These are phyloP conservation scores for Aspergillus tamarii DNA, from an alignment of 2,329 filamentous ascomycete genomes.

Conservation along the genomic window DNA sequence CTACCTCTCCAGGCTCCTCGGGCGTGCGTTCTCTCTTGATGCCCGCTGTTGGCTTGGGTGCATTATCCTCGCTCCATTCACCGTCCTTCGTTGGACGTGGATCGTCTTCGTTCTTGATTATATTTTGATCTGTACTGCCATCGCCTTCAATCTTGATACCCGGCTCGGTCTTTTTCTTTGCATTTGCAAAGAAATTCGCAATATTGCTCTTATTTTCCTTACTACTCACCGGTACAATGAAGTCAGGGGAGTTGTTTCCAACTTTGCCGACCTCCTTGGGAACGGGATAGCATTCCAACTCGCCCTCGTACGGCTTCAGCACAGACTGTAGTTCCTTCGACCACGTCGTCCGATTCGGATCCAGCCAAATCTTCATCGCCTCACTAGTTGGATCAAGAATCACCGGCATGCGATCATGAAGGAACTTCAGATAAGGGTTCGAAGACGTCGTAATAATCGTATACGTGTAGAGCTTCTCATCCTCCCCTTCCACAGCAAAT, in stretches of 20 bases:
- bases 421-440: conserved; percentile 78
- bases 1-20: conserved; percentile 27
- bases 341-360: conserved; percentile 74
- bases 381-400: conserved; percentile 78
- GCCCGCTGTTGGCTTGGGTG: conserved; percentile 50
- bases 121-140: neutral
- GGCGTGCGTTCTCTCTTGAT: conserved; percentile 55
- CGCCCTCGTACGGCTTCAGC: conserved; percentile 76
- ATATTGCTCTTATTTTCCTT: conserved; percentile 91
- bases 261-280: conserved; percentile 90
- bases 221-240: conserved; percentile 81
- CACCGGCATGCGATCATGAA: conserved; percentile 96
- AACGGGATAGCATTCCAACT: conserved; percentile 84
- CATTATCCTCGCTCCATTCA: conserved; percentile 55
- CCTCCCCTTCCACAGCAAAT: conserved; percentile 50
- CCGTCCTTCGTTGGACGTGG: conserved; percentile 47
- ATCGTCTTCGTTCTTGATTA: conserved; percentile 17
- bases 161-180: conserved; percentile 35
- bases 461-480: conserved; percentile 80
- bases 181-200: conserved; percentile 83
- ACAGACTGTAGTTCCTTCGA: conserved; percentile 74
- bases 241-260: conserved; percentile 82
- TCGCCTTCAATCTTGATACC: conserved; percentile 28
- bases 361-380: conserved; percentile 73
- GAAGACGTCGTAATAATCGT: conserved; percentile 91